A percentile compares a stretch with the other conserved stretches of the same genome.
Conservation (phyloP, 192 early-diverging fungal genomes). For the Chytriomyces confervae region DNA sequence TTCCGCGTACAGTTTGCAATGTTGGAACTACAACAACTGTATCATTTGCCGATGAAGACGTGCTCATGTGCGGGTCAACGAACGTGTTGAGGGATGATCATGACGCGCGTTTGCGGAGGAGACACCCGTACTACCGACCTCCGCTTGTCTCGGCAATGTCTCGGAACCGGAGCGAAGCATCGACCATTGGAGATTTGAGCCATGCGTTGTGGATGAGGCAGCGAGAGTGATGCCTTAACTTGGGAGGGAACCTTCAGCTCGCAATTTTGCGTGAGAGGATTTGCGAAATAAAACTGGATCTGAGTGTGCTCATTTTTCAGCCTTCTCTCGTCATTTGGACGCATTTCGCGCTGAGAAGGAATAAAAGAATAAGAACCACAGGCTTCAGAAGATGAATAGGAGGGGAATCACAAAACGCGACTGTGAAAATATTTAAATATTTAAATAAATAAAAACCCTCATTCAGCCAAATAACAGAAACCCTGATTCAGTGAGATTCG, state of each 20-base stretch:
- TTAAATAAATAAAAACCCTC: no score
- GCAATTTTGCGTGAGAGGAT: no score
- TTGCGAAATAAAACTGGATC: no score
- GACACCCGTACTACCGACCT: slow-evolving; percentile 23
- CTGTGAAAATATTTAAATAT: no score
- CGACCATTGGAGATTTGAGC: not conserved
- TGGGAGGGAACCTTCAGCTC: not conserved
- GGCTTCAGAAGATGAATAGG: no score
- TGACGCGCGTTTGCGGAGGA: not conserved
- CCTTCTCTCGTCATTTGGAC: no score
- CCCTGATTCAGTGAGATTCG: no score
- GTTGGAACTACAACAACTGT: not conserved
- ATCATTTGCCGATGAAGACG: not conserved
- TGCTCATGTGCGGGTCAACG: not conserved
- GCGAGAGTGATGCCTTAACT: not conserved
- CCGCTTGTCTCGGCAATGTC: not conserved
- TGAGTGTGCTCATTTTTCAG: no score
- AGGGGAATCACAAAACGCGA: no score
- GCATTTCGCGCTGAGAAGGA: no score
- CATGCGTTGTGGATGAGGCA: not conserved
- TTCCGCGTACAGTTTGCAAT: not conserved
- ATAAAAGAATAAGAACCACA: no score
- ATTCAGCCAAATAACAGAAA: no score
- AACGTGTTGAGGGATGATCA: slow-evolving; percentile 7
- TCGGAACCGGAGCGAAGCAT: not conserved